Evolutionary conservation across 2,329 filamentous ascomycete genomes (phyloP).

Genomic region (Aspergillus piperis): DNA sequence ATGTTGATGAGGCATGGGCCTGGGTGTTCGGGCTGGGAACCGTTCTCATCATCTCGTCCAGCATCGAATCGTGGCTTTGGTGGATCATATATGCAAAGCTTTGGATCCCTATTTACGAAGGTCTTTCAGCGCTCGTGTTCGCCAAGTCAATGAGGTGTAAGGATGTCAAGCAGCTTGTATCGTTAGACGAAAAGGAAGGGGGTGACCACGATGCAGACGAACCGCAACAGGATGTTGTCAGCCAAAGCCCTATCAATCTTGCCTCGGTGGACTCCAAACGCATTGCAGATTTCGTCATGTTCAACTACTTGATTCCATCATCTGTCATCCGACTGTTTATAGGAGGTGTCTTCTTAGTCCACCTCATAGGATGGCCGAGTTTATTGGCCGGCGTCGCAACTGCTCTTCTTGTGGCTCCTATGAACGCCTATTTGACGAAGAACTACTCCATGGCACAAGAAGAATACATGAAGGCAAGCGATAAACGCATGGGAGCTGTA

Average conservation of each 20-base stretch:
- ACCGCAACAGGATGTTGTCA: conserved; percentile 51
- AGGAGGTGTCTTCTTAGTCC: conserved; percentile 64
- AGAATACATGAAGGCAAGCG: conserved; percentile 71
- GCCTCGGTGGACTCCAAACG: conserved; percentile 73
- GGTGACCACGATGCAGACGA: conserved; percentile 52
- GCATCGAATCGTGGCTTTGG: conserved; percentile 65
- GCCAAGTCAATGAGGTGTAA: conserved; percentile 76
- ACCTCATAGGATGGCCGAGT: conserved; percentile 70
- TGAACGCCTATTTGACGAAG: conserved; percentile 68
- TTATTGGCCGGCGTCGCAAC: conserved; percentile 65
- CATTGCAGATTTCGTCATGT: conserved; percentile 66
- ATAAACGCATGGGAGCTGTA: conserved; percentile 71
- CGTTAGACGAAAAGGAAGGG: conserved; percentile 42
- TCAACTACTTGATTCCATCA: conserved; percentile 65
- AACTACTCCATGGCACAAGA: conserved; percentile 66
- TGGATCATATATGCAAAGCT: conserved; percentile 68
- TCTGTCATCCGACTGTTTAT: conserved; percentile 64
- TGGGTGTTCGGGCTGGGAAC: conserved; percentile 67
- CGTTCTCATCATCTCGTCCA: conserved; percentile 57
- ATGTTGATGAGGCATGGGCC: conserved; percentile 62
- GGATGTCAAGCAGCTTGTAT: conserved; percentile 55
- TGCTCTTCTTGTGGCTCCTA: conserved; percentile 64
- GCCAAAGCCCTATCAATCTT: conserved; percentile 73
- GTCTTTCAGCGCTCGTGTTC: conserved; percentile 72
- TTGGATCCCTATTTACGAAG: conserved; percentile 66